These are phyloP conservation scores for Neofusicoccum sp. DNA, from an alignment of 2,329 filamentous ascomycete genomes.

Conservation along the genomic window DNA sequence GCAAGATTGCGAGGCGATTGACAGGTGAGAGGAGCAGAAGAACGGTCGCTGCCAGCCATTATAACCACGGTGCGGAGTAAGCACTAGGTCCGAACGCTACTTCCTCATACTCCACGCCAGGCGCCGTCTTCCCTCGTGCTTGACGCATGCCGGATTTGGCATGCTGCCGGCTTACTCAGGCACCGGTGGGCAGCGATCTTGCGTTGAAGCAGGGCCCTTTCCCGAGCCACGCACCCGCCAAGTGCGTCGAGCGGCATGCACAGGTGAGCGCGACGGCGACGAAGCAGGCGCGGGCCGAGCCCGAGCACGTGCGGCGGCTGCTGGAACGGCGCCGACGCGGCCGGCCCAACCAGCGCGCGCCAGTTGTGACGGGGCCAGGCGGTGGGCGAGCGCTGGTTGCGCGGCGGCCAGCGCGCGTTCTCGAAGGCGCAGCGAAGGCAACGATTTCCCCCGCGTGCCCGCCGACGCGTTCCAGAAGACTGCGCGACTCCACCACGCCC, in stretches of 20 bases:
- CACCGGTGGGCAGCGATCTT: not conserved
- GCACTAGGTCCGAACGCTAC: not conserved
- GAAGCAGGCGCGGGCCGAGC: not conserved
- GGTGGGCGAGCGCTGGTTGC: not conserved
- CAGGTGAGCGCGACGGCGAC: not conserved
- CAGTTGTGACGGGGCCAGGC: not conserved
- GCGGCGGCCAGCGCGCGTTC: not conserved
- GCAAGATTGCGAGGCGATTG: not conserved
- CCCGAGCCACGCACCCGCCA: not conserved
- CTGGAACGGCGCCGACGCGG: not conserved
- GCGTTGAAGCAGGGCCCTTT: not conserved
- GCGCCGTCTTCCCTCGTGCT: too few species aligned
- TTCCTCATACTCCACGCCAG: not conserved
- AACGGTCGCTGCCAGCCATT: not conserved
- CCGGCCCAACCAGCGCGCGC: slow-evolving; percentile 2
- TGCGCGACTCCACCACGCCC: slow-evolving; percentile 9
- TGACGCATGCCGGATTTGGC: too few species aligned
- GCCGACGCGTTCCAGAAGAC: slow-evolving; percentile 7
- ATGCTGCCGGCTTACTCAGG: not conserved
- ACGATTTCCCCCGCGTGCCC: slow-evolving; percentile 7
- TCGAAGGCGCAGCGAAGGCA: slow-evolving; percentile 3
- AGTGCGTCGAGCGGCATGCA: not conserved
- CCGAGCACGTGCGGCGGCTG: slow-evolving; percentile 2
- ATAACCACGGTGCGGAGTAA: not conserved
- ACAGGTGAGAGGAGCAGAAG: not conserved